phyloP scores from a whole-genome alignment of 148 eudicot species.

The Persicaria maculosa region DNA sequence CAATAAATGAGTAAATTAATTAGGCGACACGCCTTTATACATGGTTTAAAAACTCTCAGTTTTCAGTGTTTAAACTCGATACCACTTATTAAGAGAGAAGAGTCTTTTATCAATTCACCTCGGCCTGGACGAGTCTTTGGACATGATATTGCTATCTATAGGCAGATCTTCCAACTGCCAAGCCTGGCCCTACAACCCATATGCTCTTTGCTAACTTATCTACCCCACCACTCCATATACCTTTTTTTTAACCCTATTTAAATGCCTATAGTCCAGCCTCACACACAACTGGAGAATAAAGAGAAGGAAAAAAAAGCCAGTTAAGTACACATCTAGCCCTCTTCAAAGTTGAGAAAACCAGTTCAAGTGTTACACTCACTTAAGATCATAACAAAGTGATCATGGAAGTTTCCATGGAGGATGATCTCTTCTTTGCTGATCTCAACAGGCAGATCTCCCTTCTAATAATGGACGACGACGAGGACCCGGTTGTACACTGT shows the following conservation, averaged over 20 bases:
- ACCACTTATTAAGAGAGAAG: too few relatives aligned
- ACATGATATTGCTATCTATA: background rate
- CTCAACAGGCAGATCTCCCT: conserved; percentile 41
- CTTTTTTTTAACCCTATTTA: background rate
- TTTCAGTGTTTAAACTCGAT: too few relatives aligned
- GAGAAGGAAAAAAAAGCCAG: background rate
- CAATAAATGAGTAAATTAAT: too few relatives aligned
- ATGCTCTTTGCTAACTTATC: conserved; percentile 11
- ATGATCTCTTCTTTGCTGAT: conserved; percentile 68
- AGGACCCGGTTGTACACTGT: conserved; percentile 12
- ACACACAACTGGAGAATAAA: background rate
- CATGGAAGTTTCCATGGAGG: conserved; percentile 62
- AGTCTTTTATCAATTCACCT: too few relatives aligned
- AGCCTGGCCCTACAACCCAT: conserved; percentile 4
- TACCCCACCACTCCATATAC: background rate
- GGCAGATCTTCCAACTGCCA: conserved; percentile 16
- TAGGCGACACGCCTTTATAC: too few relatives aligned
- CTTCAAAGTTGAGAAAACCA: background rate
- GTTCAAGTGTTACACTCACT: background rate
- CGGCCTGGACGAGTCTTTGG: too few relatives aligned
- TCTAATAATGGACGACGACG: conserved; percentile 18
- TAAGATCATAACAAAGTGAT: background rate
- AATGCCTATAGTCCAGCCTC: background rate
- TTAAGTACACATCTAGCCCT: background rate
- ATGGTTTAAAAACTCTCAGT: too few relatives aligned